phyloP scores from a whole-genome alignment of 805 yeast genomes.

The Saccharomyces paradoxus region DNA sequence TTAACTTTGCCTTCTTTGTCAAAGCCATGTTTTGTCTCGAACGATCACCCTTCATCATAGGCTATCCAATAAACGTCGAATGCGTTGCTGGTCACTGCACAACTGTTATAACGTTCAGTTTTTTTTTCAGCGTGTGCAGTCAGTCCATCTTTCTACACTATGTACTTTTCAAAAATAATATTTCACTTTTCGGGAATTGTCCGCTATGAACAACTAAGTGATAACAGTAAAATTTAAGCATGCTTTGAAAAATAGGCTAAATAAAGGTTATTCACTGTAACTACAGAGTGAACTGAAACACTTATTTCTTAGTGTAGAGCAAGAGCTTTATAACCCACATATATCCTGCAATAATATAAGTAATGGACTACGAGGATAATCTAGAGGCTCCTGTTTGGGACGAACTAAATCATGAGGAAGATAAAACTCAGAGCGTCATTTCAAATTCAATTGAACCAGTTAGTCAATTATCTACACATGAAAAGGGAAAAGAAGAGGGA shows the following conservation, averaged over 20 bases:
- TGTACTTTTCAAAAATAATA: neutral
- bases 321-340: neutral
- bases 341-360: neutral
- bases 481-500: conserved; percentile 13
- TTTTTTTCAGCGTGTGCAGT: neutral
- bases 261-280: neutral
- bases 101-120: neutral
- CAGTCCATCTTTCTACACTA: neutral
- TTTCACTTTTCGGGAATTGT: neutral
- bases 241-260: neutral
- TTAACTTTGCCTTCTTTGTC: neutral
- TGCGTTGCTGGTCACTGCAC: neutral
- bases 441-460: conserved; percentile 18
- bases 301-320: neutral
- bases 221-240: neutral
- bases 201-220: neutral
- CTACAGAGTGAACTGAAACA: neutral
- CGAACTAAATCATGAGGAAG: conserved; percentile 14
- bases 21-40: neutral
- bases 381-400: conserved; percentile 31
- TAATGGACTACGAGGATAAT: conserved; percentile 22
- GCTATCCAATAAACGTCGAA: neutral
- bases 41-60: conserved; percentile 4
- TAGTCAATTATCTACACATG: conserved; percentile 11
- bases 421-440: conserved; percentile 2